A percentile compares a stretch with the other conserved stretches of the same genome.
These are phyloP conservation scores for Melampsora occidentalis DNA, from an alignment of 1,284 basidiomycete genomes.

Conservation along the genomic window DNA sequence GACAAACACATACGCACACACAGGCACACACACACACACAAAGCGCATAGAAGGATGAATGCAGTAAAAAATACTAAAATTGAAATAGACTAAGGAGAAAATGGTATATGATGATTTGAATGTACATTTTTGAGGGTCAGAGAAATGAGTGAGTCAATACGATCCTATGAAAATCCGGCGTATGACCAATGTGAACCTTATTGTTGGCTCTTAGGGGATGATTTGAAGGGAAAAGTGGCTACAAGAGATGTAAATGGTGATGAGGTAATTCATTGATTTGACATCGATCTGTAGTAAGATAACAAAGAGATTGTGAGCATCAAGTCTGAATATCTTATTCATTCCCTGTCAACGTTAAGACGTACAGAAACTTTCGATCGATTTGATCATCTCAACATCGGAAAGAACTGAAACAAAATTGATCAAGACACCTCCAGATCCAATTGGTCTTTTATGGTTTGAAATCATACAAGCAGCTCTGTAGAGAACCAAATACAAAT, in stretches of 20 bases:
- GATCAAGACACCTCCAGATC: neutral
- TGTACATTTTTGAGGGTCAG: neutral
- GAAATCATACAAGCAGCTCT: slow-evolving; percentile 35
- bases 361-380: slow-evolving; percentile 31
- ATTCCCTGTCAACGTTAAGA: neutral
- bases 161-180: neutral
- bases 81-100: slow-evolving; percentile 10
- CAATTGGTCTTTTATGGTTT: slow-evolving; percentile 5
- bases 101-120: neutral
- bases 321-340: neutral
- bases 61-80: neutral
- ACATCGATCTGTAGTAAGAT: slow-evolving; percentile 19
- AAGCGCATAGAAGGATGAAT: neutral
- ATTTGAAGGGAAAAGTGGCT: neutral
- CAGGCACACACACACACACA: neutral
- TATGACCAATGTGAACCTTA: neutral
- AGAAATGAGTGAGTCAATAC: neutral
- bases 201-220: neutral
- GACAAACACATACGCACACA: neutral
- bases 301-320: neutral
- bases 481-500: neutral
- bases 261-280: slow-evolving; percentile 18
- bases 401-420: neutral
- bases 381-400: slow-evolving; percentile 25
- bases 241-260: neutral